A percentile compares a stretch with the other conserved stretches of the same genome.
phyloP scores from a whole-genome alignment of 2,329 filamentous ascomycete species.

The Aquanectria penicillioides region DNA sequence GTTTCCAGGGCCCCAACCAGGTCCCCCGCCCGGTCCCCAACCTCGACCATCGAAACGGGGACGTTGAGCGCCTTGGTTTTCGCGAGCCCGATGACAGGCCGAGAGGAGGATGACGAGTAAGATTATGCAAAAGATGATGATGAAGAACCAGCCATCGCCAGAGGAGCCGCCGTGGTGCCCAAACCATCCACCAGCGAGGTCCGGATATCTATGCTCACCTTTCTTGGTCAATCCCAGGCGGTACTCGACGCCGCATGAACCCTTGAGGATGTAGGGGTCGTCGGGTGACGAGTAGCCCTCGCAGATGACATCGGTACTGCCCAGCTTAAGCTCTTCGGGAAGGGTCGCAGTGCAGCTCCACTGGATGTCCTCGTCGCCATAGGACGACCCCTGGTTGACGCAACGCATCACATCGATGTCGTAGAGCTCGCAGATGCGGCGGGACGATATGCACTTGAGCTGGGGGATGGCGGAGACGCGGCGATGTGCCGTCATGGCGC shows the following conservation, averaged over 20 bases:
- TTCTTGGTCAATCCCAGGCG: slow-evolving; percentile 78
- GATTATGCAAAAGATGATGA: slow-evolving; percentile 68
- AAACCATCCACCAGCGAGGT: slow-evolving; percentile 57
- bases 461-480: slow-evolving; percentile 82
- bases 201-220: slow-evolving; percentile 77
- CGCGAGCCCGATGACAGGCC: slow-evolving; percentile 50
- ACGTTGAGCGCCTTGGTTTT: slow-evolving; percentile 25
- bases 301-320: slow-evolving; percentile 88
- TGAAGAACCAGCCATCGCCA: slow-evolving; percentile 60
- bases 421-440: slow-evolving; percentile 73
- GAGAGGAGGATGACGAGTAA: slow-evolving; percentile 70
- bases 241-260: slow-evolving; percentile 94
- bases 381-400: slow-evolving; percentile 84
- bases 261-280: slow-evolving; percentile 88
- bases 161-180: slow-evolving; percentile 50
- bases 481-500: slow-evolving; percentile 75
- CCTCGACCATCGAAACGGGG: slow-evolving; percentile 48
- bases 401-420: slow-evolving; percentile 87
- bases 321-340: slow-evolving; percentile 74
- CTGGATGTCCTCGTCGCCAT: slow-evolving; percentile 82
- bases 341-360: slow-evolving; percentile 83
- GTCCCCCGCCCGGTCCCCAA: slow-evolving; percentile 47
- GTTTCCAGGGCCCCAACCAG: slow-evolving; percentile 54
- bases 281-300: slow-evolving; percentile 83
- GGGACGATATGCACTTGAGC: slow-evolving; percentile 78